Evolutionary conservation across 257 asterid species (phyloP).

Genomic region (Anisodus tanguticus): DNA sequence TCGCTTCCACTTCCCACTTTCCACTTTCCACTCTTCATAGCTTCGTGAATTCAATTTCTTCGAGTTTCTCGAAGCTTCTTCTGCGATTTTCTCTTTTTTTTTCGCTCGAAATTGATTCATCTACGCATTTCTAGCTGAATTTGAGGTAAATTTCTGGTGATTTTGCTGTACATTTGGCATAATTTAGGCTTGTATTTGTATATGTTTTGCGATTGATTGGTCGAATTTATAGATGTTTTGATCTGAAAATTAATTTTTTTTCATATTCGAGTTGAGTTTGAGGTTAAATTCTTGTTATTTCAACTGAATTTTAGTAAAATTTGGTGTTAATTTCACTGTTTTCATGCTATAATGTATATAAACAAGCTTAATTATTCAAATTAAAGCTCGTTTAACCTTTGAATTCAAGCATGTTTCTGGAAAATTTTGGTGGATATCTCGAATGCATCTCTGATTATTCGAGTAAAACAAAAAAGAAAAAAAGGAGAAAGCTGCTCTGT

Average conservation of each 20-base stretch:
- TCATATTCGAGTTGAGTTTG: neutral
- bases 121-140: too few relatives aligned
- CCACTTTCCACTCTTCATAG: neutral
- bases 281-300: neutral
- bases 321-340: neutral
- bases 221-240: neutral
- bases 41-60: neutral
- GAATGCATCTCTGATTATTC: neutral
- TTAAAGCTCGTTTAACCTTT: neutral
- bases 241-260: neutral
- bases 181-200: conserved; percentile 6
- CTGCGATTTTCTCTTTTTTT: neutral
- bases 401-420: neutral
- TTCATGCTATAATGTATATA: neutral
- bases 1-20: neutral
- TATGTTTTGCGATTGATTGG: neutral
- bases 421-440: neutral
- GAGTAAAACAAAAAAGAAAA: neutral
- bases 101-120: neutral
- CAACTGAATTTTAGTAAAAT: neutral
- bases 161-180: neutral
- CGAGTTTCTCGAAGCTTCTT: neutral
- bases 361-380: too few relatives aligned
- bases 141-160: neutral
- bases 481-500: neutral